Evolutionary conservation across 23 red algal species (phyloP).

Genomic region (Cyanidium caldarium): DNA sequence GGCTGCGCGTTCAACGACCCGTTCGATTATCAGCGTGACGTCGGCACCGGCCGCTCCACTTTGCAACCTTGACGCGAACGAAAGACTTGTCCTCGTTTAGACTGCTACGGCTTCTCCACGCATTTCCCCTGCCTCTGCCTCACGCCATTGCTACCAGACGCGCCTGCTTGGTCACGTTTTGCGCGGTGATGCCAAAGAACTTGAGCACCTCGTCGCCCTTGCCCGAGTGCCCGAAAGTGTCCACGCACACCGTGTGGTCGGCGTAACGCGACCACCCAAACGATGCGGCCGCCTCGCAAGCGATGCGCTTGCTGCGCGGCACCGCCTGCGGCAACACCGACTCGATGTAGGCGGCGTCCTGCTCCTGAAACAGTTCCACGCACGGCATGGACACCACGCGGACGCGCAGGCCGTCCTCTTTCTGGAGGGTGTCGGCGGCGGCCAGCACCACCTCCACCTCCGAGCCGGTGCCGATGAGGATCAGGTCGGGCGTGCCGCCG

Average conservation of each 20-base stretch:
- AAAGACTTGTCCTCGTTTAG: too few relatives aligned
- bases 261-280: conserved; percentile 76
- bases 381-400: conserved; percentile 88
- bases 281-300: conserved; percentile 41
- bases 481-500: conserved; percentile 30
- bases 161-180: conserved; percentile 34
- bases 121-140: too few relatives aligned
- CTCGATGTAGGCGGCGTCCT: conserved; percentile 45
- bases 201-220: conserved; percentile 36
- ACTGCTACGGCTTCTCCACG: too few relatives aligned
- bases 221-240: conserved; percentile 69
- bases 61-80: background rate
- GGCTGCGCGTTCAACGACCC: conserved; percentile 60
- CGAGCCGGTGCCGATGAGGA: conserved; percentile 75
- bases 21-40: conserved; percentile 20
- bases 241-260: conserved; percentile 33
- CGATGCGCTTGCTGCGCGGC: conserved; percentile 24
- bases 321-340: conserved; percentile 31
- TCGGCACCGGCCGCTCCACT: background rate
- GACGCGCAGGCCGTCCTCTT: conserved; percentile 24
- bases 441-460: conserved; percentile 37
- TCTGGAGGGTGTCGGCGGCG: conserved; percentile 50
- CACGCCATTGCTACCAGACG: too few relatives aligned
- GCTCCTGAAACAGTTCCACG: conserved; percentile 59
- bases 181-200: conserved; percentile 37